These are phyloP conservation scores for Dictyostelium purpureum DNA, from an alignment of 78 protist genomes.

Conservation along the genomic window DNA sequence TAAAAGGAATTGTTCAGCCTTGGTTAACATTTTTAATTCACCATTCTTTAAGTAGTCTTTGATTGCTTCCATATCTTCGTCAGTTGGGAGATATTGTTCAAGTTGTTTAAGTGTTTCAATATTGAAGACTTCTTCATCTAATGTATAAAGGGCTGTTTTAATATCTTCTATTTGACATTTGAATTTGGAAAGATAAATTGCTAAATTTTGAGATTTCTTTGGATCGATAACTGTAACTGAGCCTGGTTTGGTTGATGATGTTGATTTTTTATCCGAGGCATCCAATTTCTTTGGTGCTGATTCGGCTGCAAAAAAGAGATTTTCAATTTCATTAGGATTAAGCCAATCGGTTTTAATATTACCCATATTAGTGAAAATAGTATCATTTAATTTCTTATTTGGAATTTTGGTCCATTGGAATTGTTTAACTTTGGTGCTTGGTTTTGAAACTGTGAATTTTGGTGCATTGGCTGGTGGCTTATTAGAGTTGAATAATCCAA, in stretches of 20 bases:
- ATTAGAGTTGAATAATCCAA: neutral
- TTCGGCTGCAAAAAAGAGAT: constrained; percentile 43
- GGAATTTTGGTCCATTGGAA: constrained; percentile 84
- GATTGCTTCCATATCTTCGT: constrained; percentile 74
- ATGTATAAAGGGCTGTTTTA: constrained; percentile 38
- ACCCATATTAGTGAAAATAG: constrained; percentile 50
- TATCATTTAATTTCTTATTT: constrained; percentile 47
- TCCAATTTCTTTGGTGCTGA: neutral
- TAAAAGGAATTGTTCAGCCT: constrained; percentile 52
- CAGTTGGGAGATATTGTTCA: constrained; percentile 67
- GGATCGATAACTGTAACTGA: constrained; percentile 65
- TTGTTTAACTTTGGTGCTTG: constrained; percentile 68
- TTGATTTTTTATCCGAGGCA: neutral
- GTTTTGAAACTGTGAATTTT: constrained; percentile 61
- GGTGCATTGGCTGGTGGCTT: constrained; percentile 34
- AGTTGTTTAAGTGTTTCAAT: constrained; percentile 34
- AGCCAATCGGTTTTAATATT: constrained; percentile 64
- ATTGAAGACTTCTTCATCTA: constrained; percentile 64
- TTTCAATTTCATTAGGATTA: constrained; percentile 56
- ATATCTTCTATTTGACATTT: constrained; percentile 65
- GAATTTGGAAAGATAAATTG: constrained; percentile 65
- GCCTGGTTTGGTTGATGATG: constrained; percentile 62
- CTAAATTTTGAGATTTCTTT: constrained; percentile 75
- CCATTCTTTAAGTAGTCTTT: constrained; percentile 45
- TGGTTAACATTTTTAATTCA: constrained; percentile 46